phyloP scores from a whole-genome alignment of 768 basidiomycete species.

The Royoungia palumana region DNA sequence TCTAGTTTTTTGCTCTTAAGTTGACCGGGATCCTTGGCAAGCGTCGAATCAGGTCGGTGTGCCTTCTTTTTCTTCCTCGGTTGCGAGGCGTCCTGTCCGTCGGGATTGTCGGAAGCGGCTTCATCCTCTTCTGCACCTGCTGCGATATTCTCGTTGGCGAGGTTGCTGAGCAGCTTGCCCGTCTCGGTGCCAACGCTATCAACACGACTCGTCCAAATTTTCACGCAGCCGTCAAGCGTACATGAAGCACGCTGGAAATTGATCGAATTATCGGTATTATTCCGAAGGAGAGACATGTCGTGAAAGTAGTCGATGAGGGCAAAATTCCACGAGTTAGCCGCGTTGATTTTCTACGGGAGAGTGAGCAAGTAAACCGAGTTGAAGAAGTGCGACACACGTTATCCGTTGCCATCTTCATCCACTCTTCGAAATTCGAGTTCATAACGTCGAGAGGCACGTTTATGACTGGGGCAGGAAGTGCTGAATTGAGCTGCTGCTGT shows the following conservation, averaged over 20 bases:
- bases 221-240: constrained; percentile 97
- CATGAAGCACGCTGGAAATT: constrained; percentile 99
- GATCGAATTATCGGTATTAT: constrained; percentile 91
- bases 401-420: constrained; percentile 99
- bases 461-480: constrained; percentile 52
- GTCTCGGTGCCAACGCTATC: constrained; percentile 97
- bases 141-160: constrained; percentile 62
- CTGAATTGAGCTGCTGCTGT: constrained; percentile 56
- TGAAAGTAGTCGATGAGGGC: constrained; percentile 99
- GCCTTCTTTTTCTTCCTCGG: constrained; percentile 58
- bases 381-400: constrained; percentile 56
- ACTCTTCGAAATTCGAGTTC: constrained; percentile 94
- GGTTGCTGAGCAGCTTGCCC: constrained; percentile 88
- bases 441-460: constrained; percentile 77
- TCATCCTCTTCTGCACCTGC: constrained; percentile 61
- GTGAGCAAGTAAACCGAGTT: constrained; percentile 5
- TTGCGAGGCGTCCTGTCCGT: constrained; percentile 61
- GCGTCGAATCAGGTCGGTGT: constrained; percentile 73
- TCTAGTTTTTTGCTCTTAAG: constrained; percentile 91
- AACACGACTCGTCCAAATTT: constrained; percentile 98
- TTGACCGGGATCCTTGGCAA: constrained; percentile 82
- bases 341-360: constrained; percentile 88
- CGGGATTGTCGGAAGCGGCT: constrained; percentile 56
- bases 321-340: constrained; percentile 95
- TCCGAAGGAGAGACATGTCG: constrained; percentile 93